A percentile compares a stretch with the other conserved stretches of the same genome.
Evolutionary conservation across 495 filamentous ascomycete species (phyloP).

Genomic region (Emericellopsis terricola): DNA sequence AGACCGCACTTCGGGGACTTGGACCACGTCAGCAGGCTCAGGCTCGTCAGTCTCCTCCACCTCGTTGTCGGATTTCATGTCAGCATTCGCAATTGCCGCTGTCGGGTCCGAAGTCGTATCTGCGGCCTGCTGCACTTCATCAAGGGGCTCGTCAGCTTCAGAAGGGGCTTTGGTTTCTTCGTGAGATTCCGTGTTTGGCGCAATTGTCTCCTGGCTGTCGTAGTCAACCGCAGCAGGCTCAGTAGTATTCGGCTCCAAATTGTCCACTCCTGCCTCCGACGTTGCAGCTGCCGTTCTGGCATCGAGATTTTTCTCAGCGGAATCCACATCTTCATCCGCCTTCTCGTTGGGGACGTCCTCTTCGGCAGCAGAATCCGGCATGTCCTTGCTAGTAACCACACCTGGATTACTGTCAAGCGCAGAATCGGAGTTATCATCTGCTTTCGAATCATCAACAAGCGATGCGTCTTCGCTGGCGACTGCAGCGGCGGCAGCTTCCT

Average conservation of each 20-base stretch:
- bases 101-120: no score
- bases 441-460: no score
- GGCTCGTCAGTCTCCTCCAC: not conserved
- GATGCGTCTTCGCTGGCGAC: no score
- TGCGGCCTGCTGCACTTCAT: no score
- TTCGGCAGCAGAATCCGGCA: not conserved
- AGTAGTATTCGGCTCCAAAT: not conserved
- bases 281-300: not conserved
- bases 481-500: no score
- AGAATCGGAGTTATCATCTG: not conserved
- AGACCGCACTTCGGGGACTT: no score
- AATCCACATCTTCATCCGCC: not conserved
- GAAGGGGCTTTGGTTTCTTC: not conserved
- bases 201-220: not conserved
- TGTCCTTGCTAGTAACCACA: not conserved
- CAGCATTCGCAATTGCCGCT: no score
- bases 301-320: not conserved
- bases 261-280: not conserved
- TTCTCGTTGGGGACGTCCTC: not conserved
- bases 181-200: not conserved
- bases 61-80: not conserved
- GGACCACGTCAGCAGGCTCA: not conserved
- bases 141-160: no score
- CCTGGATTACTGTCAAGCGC: slow-evolving; percentile 1
- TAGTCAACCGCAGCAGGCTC: not conserved